Percentiles rank a stretch among this genome's conserved stretches.
Evolutionary conservation across 768 basidiomycete genomes (phyloP).

Genomic region (Suillus americanus): DNA sequence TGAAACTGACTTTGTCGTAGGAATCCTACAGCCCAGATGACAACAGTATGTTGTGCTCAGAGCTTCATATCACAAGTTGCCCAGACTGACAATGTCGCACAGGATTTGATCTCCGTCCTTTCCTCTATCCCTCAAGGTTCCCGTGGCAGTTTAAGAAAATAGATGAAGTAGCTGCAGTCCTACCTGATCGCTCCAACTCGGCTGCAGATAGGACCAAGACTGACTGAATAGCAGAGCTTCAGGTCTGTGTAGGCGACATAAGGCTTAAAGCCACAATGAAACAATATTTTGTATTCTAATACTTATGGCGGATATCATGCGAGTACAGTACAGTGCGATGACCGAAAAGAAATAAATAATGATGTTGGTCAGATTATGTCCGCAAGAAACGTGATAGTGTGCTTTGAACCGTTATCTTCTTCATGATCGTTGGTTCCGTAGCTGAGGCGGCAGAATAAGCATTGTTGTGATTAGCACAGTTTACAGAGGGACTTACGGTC

Average conservation of each 20-base stretch:
- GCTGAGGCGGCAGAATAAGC: conserved; percentile 43
- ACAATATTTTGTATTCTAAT: neutral
- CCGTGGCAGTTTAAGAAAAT: conserved; percentile 98
- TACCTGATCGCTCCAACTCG: conserved; percentile 67
- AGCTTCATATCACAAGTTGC: neutral
- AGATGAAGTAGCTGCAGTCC: conserved; percentile 73
- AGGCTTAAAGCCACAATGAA: neutral
- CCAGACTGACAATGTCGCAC: conserved; percentile 9
- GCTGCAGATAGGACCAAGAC: conserved; percentile 46
- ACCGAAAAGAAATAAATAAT: neutral
- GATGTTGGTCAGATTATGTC: conserved; percentile 17
- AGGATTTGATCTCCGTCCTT: conserved; percentile 96
- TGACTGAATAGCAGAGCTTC: conserved; percentile 36
- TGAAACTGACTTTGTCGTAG: conserved; percentile 37
- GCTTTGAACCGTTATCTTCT: conserved; percentile 78
- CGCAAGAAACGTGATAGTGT: conserved; percentile 76
- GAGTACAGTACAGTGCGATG: neutral
- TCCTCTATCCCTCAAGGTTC: conserved; percentile 93
- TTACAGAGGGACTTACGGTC: conserved; percentile 63
- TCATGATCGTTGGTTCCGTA: conserved; percentile 85
- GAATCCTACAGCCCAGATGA: conserved; percentile 97
- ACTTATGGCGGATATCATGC: conserved; percentile 1
- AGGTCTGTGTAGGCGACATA: conserved; percentile 14
- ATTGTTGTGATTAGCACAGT: neutral
- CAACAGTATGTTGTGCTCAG: conserved; percentile 63